Base-by-base conservation (phyloP, 2,329 filamentous ascomycete genomes). In the Trichoderma asperellum region DNA sequence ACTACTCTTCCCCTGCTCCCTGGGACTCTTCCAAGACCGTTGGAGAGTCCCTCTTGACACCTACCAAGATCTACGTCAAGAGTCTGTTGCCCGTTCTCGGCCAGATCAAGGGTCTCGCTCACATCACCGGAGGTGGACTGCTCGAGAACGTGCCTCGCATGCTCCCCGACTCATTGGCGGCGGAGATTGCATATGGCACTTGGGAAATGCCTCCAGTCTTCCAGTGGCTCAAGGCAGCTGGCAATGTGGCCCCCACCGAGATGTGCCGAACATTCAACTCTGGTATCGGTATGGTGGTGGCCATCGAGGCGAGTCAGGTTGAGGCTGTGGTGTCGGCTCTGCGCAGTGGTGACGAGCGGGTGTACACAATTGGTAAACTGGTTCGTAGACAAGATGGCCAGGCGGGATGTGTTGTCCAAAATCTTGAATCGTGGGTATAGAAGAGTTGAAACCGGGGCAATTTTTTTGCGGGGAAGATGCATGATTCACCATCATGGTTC, bases 181-280 rank as follows among this genome's bases (percentile, higher is more conserved):
- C 94, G 2, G 88, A 93, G 77, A 89, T 99, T 68, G 91, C 97
- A 75, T 91, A 92, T 58, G 83, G 84, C 53, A 81, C 87, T 1
- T 99, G 94, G 93, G 79, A 88, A 32, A 85, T 94, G 55, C 93
- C 92, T 0, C 82, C 87, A 1, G 92, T 97, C 5, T 96, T 98
- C 83, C 85, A 86, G 76, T 99, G 96, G 96, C 86, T 99, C 75
- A 93, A 94, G 82, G 81, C 79, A 71, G 83, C 84, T 4, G 89
- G 88, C n/a, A 91, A 91, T 71, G 89, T 98, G 37, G 87, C 86
- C 65, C 85, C 90, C 1, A 77, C 83, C 11, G 96, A 99, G 83
- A 96, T 98, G 87, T 93, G 91, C 63, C 87, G 94, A 69, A 96
- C 94, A 2, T 98, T 97, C 87, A 99, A 99, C 83, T 94, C 91